These are phyloP conservation scores for Agrocybe chaxingu DNA, from an alignment of 768 basidiomycete genomes.

Conservation along the genomic window DNA sequence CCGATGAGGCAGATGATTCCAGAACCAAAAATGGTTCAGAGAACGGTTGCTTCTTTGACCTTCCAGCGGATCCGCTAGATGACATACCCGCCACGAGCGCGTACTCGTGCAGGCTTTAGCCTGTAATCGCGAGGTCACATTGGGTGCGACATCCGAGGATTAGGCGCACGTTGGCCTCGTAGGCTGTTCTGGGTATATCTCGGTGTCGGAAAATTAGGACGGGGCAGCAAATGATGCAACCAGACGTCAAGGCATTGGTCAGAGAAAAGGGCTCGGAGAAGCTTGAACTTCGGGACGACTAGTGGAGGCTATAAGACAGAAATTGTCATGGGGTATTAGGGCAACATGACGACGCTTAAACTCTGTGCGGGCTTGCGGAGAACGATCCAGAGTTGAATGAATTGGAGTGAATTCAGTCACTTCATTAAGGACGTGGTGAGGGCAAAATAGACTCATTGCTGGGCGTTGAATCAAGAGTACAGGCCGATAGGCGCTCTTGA, in stretches of 20 bases:
- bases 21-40: too few relatives aligned
- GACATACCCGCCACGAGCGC: background rate
- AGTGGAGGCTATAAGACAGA: too few relatives aligned
- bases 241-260: background rate
- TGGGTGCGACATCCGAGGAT: constrained; percentile 8
- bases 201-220: constrained; percentile 4
- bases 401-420: too few relatives aligned
- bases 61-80: too few relatives aligned
- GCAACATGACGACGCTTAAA: background rate
- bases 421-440: too few relatives aligned
- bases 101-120: background rate
- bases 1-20: too few relatives aligned
- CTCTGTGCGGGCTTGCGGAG: background rate
- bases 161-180: background rate
- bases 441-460: too few relatives aligned
- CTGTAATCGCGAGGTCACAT: background rate
- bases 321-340: too few relatives aligned
- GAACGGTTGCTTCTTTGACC: too few relatives aligned
- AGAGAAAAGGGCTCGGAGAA: background rate
- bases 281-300: constrained; percentile 13
- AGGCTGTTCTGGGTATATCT: constrained; percentile 8
- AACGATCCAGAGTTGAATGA: too few relatives aligned
- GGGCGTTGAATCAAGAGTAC: too few relatives aligned
- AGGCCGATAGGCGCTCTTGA: too few relatives aligned
- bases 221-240: background rate